These are phyloP conservation scores for Wallacemonas sp. DNA, from an alignment of 208 protist species.

Conservation along the genomic window DNA sequence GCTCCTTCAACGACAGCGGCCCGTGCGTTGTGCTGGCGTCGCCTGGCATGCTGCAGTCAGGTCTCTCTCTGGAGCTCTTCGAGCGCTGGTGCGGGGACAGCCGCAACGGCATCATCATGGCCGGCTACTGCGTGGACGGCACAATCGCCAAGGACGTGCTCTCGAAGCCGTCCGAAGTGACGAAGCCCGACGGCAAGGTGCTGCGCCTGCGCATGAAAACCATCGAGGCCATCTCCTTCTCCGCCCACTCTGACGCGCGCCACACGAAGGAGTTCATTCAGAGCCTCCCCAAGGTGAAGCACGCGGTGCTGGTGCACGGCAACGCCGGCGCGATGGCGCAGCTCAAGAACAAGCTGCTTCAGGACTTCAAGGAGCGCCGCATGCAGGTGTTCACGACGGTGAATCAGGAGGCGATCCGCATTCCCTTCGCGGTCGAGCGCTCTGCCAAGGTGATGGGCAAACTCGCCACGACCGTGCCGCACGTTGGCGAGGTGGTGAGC, in stretches of 20 bases:
- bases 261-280: slow-evolving; percentile 92
- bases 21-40: slow-evolving; percentile 95
- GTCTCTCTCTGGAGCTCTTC: slow-evolving; percentile 98
- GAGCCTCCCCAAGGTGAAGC: slow-evolving; percentile 69
- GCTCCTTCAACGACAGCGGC: slow-evolving; percentile 93
- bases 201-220: slow-evolving; percentile 91
- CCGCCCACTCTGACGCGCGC: slow-evolving; percentile 96
- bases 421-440: slow-evolving; percentile 94
- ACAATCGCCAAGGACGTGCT: slow-evolving; percentile 96
- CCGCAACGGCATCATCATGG: slow-evolving; percentile 97
- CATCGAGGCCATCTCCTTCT: slow-evolving; percentile 97
- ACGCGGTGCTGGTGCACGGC: slow-evolving; percentile 96
- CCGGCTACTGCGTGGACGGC: slow-evolving; percentile 97
- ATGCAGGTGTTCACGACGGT: slow-evolving; percentile 92
- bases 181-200: slow-evolving; percentile 85
- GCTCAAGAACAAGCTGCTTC: slow-evolving; percentile 89
- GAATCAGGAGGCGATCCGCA: slow-evolving; percentile 93
- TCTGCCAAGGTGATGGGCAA: slow-evolving; percentile 91
- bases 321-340: slow-evolving; percentile 94
- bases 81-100: slow-evolving; percentile 97
- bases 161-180: slow-evolving; percentile 84
- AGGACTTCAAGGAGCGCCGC: slow-evolving; percentile 79
- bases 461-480: slow-evolving; percentile 51
- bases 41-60: slow-evolving; percentile 97
- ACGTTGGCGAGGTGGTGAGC: slow-evolving; percentile 72